Conservation (phyloP, 129 eudicot species). For the Escallonia rubra region DNA sequence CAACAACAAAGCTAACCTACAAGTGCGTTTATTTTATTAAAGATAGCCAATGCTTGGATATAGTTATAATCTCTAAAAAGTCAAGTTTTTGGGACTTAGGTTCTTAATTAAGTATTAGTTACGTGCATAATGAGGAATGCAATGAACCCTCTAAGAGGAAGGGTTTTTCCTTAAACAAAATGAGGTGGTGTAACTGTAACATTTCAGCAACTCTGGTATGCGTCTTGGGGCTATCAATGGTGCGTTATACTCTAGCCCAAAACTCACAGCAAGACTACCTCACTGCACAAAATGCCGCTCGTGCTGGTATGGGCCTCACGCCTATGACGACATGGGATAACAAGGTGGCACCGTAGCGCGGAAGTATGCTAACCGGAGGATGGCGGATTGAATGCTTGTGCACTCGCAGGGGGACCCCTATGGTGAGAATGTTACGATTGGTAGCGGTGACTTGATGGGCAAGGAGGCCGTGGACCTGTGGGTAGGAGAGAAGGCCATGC, state of each 20-base stretch:
- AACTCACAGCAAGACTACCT: slow-evolving; percentile 27
- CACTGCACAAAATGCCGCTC: slow-evolving; percentile 22
- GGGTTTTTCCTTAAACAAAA: neutral
- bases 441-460: slow-evolving; percentile 18
- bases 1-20: too few relatives aligned
- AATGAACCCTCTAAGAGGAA: too few relatives aligned
- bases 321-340: slow-evolving; percentile 19
- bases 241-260: slow-evolving; percentile 1
- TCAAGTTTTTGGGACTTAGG: too few relatives aligned
- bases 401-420: slow-evolving; percentile 35
- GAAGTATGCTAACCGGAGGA: slow-evolving; percentile 25
- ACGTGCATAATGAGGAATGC: too few relatives aligned
- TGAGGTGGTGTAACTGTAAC: neutral
- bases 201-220: neutral
- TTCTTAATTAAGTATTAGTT: too few relatives aligned
- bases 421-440: slow-evolving; percentile 52
- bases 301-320: slow-evolving; percentile 11
- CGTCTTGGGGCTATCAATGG: neutral
- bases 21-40: too few relatives aligned
- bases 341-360: slow-evolving; percentile 27
- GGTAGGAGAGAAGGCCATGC: slow-evolving; percentile 17
- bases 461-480: slow-evolving; percentile 23
- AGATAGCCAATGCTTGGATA: too few relatives aligned
- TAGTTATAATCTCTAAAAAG: too few relatives aligned
- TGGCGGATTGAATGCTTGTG: slow-evolving; percentile 20